Evolutionary conservation across 441 rosid species (phyloP), one percentile per base, ranked within the genome.

Genomic region (Metrosideros polymorpha): DNA sequence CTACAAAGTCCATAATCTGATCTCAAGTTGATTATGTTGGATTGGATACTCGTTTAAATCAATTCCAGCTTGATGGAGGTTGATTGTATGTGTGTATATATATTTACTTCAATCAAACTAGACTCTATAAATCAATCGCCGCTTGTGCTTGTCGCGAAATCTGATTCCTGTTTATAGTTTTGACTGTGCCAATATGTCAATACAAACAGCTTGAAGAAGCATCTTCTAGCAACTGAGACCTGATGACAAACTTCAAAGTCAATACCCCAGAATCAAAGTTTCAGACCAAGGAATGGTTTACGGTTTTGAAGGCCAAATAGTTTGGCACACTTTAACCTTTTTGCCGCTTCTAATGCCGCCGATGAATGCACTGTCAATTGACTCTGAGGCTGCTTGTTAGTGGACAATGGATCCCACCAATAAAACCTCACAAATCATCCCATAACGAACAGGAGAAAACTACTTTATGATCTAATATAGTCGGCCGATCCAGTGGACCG

Each of bases 291-390:
- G 14, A 66, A 27, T 66, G 27, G n/a, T 24, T 39, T 22, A 22
- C 7, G 47, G 47, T 71, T 35, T 39, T 39, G 47, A 71, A 71
- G 47, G 47, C 39, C 79, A 71, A 39, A 71, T 39, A 63, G 13
- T 71, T 22, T 22, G 79, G 12, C 79, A 71, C n/a, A 10, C 35
- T 35, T 71, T 22, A 9, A 66, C 47, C 79, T 85, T 88, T 90
- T 89, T 89, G 87, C 91, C 89, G 88, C 86, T 89, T 86, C 91
- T 90, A 52, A 24, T 86, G 91, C 89, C 92, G 83, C 87, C 89
- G 84, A 82, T 90, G 82, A 71, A 42, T 59, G 19, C 12, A n/a
- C 25, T n/a, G 83, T 75, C 45, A 35, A 19, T 87, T 85, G 87
- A 86, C 85, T 17, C 22, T 2, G 45, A 29, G 51, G 61, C 47